Evolutionary conservation across 306 rosid genomes (phyloP), one percentile per base, ranked within the genome.

Genomic region (Carpinus fangiana): DNA sequence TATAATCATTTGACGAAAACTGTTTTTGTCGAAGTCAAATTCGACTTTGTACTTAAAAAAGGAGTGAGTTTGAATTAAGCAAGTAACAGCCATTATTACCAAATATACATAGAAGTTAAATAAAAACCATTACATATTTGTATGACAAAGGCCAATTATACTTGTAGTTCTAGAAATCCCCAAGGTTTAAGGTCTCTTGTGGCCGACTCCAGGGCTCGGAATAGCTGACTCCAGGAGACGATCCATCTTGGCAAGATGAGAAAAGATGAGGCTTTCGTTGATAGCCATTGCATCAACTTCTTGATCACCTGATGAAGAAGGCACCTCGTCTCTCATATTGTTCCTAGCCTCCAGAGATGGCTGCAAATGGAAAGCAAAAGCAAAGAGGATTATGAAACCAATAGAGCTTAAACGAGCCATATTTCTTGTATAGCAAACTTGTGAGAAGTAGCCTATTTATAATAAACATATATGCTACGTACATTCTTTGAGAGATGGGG

Each of bases 201-300:
- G 78, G 3, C 86, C 86, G 11, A 14, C 75, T 16, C 83, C 80
- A 0, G 86, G 86, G 55, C 86, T 83, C 11, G 86, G 86, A 14
- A 2, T n/a, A n/a, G n/a, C 5, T 10, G 83, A 53, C 38, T 3
- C 0, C 3, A 82, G 26, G 74, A 78, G 9, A 18, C 70, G 47
- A 69, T 38, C 74, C 28, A 64, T 60, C 34, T 12, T 31, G 70
- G 69, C 36, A 70, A 70, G 16, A 74, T 18, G 71, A 45, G 11
- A 11, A 43, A 62, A 1, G 9, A 45, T 10, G 43, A 45, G 8
- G 50, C 77, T 70, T 70, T 51, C 77, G 7, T 14, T 69, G 26
- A 43, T 36, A 43, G 14, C 38, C 34, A 18, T 51, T 47, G 20
- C 4, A 77, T 66, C n/a, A 73, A 48, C n/a, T 36, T 13, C 18